These are phyloP conservation scores for Aspergillus viridinutans DNA, from an alignment of 2,329 filamentous ascomycete genomes.

Conservation along the genomic window DNA sequence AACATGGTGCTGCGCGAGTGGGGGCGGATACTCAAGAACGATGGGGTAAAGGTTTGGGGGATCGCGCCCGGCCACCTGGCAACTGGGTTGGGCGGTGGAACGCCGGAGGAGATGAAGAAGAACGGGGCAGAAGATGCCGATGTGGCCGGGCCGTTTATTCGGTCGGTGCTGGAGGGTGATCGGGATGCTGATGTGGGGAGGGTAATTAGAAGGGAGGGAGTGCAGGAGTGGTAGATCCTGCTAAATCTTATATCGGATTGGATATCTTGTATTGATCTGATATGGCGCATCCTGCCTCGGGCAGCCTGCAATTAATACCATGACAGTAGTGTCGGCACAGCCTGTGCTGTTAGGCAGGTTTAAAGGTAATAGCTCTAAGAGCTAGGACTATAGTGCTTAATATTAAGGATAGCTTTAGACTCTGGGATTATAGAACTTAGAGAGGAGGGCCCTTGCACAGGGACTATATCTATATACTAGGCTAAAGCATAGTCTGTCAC, in stretches of 20 bases:
- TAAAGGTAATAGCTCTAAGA: too few species aligned
- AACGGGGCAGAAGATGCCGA: constrained; percentile 30
- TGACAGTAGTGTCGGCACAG: too few species aligned
- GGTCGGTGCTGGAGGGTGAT: constrained; percentile 39
- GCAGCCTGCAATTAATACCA: too few species aligned
- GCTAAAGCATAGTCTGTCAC: too few species aligned
- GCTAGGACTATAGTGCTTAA: too few species aligned
- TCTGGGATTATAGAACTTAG: too few species aligned
- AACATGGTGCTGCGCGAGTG: constrained; percentile 51
- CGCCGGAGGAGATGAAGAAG: constrained; percentile 17
- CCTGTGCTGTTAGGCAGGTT: too few species aligned
- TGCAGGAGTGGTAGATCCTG: constrained; percentile 12
- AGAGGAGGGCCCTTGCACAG: too few species aligned
- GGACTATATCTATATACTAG: too few species aligned
- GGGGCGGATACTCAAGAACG: constrained; percentile 40
- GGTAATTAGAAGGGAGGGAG: constrained; percentile 23
- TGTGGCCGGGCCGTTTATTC: constrained; percentile 39
- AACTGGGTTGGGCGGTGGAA: constrained; percentile 41
- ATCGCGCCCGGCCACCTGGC: constrained; percentile 50
- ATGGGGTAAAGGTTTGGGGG: constrained; percentile 50
- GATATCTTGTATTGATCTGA: background rate
- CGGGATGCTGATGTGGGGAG: constrained; percentile 41
- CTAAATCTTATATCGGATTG: too few species aligned
- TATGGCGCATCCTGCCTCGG: background rate
- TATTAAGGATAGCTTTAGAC: too few species aligned